Evolutionary conservation across 2,329 filamentous ascomycete genomes (phyloP).

Genomic region (Huntiella omanensis): DNA sequence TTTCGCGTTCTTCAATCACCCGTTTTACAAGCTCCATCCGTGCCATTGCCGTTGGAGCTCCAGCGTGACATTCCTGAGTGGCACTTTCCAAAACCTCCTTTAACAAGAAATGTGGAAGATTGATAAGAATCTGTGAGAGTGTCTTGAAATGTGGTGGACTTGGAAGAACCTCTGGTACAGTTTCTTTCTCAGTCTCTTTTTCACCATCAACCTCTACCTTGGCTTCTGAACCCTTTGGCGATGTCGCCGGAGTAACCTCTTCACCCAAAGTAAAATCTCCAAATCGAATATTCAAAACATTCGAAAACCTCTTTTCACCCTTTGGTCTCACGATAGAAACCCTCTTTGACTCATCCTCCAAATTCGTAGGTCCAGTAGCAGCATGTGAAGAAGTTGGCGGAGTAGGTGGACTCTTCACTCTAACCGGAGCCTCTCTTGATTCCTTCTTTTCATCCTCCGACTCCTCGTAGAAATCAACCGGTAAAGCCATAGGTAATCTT

Average conservation of each 20-base stretch:
- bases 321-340: conserved; percentile 8
- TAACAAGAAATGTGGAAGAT: conserved; percentile 48
- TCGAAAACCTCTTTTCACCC: conserved; percentile 16
- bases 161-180: neutral
- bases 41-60: conserved; percentile 27
- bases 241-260: conserved; percentile 16
- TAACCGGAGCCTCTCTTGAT: neutral
- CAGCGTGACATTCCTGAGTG: conserved; percentile 31
- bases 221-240: conserved; percentile 9
- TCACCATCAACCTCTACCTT: conserved; percentile 1
- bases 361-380: neutral
- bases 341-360: conserved; percentile 1
- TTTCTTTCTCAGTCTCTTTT: conserved; percentile 1
- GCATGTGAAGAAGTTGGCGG: neutral
- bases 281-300: conserved; percentile 44
- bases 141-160: conserved; percentile 24
- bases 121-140: conserved; percentile 49
- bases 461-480: conserved; percentile 6
- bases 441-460: neutral
- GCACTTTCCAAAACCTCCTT: conserved; percentile 42
- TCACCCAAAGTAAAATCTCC: conserved; percentile 37
- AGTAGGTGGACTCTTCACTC: neutral
- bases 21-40: conserved; percentile 25
- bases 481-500: conserved; percentile 20
- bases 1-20: conserved; percentile 38